Percentiles rank a stretch among this genome's conserved stretches.
These are phyloP conservation scores for Aspergillus pseudoviridinutans DNA, from an alignment of 2,329 filamentous ascomycete species.

Conservation along the genomic window DNA sequence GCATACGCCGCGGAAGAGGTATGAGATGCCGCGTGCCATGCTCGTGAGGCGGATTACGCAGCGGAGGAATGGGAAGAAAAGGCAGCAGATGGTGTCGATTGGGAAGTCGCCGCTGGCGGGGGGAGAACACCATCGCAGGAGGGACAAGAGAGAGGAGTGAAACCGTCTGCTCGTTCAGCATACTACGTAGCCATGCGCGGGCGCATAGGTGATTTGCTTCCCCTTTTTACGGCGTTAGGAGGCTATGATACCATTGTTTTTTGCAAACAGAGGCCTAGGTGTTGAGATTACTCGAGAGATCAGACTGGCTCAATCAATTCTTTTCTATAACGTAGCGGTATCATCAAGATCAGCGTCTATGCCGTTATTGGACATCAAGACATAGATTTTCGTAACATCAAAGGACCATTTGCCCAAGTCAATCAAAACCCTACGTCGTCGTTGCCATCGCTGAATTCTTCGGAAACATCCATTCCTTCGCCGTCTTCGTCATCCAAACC, in stretches of 20 bases:
- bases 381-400: background rate
- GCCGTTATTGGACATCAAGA: background rate
- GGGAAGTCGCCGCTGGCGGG: background rate
- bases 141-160: background rate
- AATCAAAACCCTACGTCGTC: background rate
- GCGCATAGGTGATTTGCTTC: background rate
- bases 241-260: background rate
- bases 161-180: background rate
- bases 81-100: background rate
- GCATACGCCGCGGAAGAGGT: background rate
- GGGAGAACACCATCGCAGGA: background rate
- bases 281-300: background rate
- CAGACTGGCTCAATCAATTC: background rate
- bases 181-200: background rate
- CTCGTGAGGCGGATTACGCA: background rate
- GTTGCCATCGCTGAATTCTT: constrained; percentile 17
- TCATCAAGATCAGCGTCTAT: background rate
- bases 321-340: background rate
- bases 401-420: background rate
- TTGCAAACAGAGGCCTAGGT: background rate
- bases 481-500: constrained; percentile 39
- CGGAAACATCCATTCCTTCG: constrained; percentile 29
- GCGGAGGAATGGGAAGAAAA: background rate
- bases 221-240: background rate
- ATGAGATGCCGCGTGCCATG: background rate